Percentiles rank a stretch among this genome's conserved stretches.
Evolutionary conservation across 352 stramenopile genomes (phyloP).

Genomic region (Phytophthora tubulina): DNA sequence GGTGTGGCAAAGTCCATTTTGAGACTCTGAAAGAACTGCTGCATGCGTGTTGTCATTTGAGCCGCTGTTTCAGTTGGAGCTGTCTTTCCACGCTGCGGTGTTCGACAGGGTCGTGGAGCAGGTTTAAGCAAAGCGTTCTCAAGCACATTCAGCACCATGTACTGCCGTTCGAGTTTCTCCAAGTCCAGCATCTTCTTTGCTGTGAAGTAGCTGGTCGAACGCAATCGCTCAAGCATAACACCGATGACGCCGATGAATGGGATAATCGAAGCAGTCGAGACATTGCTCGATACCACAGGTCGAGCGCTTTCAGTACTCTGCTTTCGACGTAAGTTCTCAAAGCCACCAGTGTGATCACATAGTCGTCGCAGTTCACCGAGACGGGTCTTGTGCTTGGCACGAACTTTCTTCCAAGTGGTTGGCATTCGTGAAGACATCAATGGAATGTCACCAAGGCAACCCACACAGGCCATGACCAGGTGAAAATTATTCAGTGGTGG

Average conservation of each 20-base stretch:
- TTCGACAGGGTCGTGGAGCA: constrained; percentile 32
- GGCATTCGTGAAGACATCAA: constrained; percentile 78
- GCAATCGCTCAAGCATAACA: constrained; percentile 71
- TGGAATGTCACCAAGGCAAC: constrained; percentile 73
- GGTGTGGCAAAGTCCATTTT: constrained; percentile 55
- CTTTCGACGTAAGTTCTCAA: constrained; percentile 73
- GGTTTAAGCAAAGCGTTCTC: constrained; percentile 55
- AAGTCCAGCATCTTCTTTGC: constrained; percentile 53
- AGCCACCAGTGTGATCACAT: constrained; percentile 77
- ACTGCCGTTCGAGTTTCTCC: constrained; percentile 74
- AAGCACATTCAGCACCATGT: constrained; percentile 55
- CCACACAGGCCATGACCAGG: constrained; percentile 83
- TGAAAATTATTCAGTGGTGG: constrained; percentile 76
- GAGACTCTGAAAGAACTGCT: constrained; percentile 50
- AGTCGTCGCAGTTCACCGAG: constrained; percentile 67
- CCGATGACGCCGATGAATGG: constrained; percentile 82
- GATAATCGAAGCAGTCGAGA: constrained; percentile 48
- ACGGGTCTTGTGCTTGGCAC: constrained; percentile 71
- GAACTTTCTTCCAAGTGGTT: constrained; percentile 78
- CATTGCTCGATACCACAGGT: constrained; percentile 24
- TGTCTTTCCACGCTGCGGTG: constrained; percentile 26
- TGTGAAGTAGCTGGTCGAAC: constrained; percentile 57
- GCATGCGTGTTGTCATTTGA: constrained; percentile 32
- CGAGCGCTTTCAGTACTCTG: constrained; percentile 53
- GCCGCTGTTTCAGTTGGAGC: constrained; percentile 27